Conservation (phyloP, 192 early-diverging fungal genomes). For the Entomortierella chlamydospora region DNA sequence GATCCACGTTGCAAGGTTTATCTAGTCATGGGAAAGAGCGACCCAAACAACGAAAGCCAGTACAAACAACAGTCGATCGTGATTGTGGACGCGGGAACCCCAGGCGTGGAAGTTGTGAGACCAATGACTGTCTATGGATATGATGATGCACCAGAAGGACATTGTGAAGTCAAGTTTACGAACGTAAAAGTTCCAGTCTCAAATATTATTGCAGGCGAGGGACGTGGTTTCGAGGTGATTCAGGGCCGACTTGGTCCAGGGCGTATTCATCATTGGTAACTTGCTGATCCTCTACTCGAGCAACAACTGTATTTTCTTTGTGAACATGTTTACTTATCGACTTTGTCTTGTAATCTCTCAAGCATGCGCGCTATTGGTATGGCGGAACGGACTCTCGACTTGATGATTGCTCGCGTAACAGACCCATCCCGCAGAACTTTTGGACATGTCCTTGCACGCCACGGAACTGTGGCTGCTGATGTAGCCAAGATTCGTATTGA, state of each 20-base stretch:
- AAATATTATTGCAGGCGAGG: conserved; percentile 94
- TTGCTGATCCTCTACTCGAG: too few relatives aligned
- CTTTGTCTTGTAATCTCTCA: not conserved
- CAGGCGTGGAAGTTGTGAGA: conserved; percentile 87
- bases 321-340: not conserved
- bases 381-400: conserved; percentile 91
- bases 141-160: conserved; percentile 97
- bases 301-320: not conserved
- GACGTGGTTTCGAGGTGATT: conserved; percentile 98
- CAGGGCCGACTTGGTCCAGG: conserved; percentile 97
- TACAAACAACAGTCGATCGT: conserved; percentile 94
- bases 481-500: conserved; percentile 91
- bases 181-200: conserved; percentile 88
- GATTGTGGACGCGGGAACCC: conserved; percentile 85
- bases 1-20: conserved; percentile 94
- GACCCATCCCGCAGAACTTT: conserved; percentile 85
- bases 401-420: conserved; percentile 86
- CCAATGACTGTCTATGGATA: conserved; percentile 92
- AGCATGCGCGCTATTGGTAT: conserved; percentile 94
- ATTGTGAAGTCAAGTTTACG: conserved; percentile 93
- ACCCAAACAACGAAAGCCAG: conserved; percentile 68
- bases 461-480: conserved; percentile 84
- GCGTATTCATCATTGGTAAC: conserved; percentile 95
- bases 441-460: conserved; percentile 84
- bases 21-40: conserved; percentile 91